These are phyloP conservation scores for Microcyclosporella mali DNA, from an alignment of 2,329 filamentous ascomycete genomes.

Conservation along the genomic window DNA sequence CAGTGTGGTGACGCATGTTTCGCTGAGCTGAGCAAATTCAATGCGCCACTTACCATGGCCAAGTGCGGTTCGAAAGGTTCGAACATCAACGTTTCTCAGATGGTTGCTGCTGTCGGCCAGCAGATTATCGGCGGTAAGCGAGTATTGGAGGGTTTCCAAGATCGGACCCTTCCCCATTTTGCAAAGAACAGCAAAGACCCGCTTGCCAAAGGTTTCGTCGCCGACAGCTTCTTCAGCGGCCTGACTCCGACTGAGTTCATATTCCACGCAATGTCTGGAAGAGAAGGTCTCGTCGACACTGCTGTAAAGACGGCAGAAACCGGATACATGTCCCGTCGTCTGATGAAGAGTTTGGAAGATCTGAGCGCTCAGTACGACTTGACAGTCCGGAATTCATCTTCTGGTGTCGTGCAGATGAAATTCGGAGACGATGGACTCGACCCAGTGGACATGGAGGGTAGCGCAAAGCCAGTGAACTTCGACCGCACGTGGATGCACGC, in stretches of 20 bases:
- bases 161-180: conserved; percentile 90
- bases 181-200: conserved; percentile 86
- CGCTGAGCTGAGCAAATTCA: conserved; percentile 79
- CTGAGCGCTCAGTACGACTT: conserved; percentile 89
- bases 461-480: conserved; percentile 86
- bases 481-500: conserved; percentile 81
- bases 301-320: conserved; percentile 98
- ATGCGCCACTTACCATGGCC: conserved; percentile 92
- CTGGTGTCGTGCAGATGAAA: conserved; percentile 89
- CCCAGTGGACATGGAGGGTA: conserved; percentile 95
- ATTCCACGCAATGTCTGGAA: conserved; percentile 96
- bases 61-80: conserved; percentile 96
- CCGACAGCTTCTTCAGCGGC: conserved; percentile 94
- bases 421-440: conserved; percentile 95
- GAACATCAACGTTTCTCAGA: conserved; percentile 96
- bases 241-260: conserved; percentile 87
- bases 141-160: conserved; percentile 93
- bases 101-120: conserved; percentile 95
- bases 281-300: conserved; percentile 97
- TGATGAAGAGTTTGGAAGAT: conserved; percentile 98
- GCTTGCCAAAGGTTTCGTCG: conserved; percentile 93
- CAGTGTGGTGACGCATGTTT: conserved; percentile 89
- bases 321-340: conserved; percentile 93
- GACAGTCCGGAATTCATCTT: conserved; percentile 85
- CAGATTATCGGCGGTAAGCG: conserved; percentile 93